A percentile compares a stretch with the other conserved stretches of the same genome.
phyloP scores from a whole-genome alignment of 805 yeast species.

The Candida verbasci region DNA sequence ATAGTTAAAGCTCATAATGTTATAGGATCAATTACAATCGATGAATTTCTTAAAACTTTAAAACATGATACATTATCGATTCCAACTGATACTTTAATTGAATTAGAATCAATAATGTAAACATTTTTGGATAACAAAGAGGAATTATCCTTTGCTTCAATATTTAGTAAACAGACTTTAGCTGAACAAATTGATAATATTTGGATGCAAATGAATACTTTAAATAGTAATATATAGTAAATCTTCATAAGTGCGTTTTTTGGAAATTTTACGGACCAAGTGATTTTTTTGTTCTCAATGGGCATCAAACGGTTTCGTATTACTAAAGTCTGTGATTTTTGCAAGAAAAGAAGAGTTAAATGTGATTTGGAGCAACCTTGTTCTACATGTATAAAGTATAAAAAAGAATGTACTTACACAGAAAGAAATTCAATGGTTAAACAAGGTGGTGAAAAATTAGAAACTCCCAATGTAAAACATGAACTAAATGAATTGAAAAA shows the following conservation, averaged over 20 bases:
- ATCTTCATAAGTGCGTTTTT: too few species aligned
- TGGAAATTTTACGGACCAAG: too few species aligned
- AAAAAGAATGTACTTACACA: slow-evolving; percentile 1
- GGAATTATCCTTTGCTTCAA: neutral
- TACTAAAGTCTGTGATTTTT: slow-evolving; percentile 22
- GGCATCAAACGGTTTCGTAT: slow-evolving; percentile 2
- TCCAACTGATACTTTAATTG: neutral
- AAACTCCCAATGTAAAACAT: slow-evolving; percentile 7
- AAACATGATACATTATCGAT: neutral
- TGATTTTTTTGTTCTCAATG: too few species aligned
- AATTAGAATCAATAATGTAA: neutral
- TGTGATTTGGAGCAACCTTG: slow-evolving; percentile 37
- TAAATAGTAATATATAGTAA: neutral
- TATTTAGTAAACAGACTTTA: neutral
- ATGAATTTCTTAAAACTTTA: slow-evolving; percentile 13
- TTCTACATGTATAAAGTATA: slow-evolving; percentile 27
- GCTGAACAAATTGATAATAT: slow-evolving; percentile 2
- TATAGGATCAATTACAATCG: slow-evolving; percentile 31
- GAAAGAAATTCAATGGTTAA: slow-evolving; percentile 2
- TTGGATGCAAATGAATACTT: slow-evolving; percentile 1
- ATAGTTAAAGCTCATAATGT: slow-evolving; percentile 53
- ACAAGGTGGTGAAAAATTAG: neutral
- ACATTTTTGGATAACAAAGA: neutral
- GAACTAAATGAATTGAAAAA: slow-evolving; percentile 13
- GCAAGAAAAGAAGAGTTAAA: slow-evolving; percentile 33